Evolutionary conservation across 306 rosid species (phyloP).

Genomic region (Dalbergia oliveri): DNA sequence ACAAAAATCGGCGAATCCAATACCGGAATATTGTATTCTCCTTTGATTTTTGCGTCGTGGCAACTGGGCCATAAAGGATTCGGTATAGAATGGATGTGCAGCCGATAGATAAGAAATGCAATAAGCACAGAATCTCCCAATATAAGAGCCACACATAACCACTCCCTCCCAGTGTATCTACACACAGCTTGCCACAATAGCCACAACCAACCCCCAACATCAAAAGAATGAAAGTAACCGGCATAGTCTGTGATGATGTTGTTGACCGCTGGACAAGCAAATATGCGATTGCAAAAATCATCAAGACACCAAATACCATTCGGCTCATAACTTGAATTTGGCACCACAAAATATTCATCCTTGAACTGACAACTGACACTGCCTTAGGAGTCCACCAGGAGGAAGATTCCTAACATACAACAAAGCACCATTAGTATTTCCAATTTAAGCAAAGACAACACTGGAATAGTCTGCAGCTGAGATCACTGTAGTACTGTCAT

Average conservation of each 20-base stretch:
- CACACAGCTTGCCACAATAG: conserved; percentile 77
- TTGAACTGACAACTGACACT: conserved; percentile 58
- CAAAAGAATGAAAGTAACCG: conserved; percentile 74
- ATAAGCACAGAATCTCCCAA: conserved; percentile 74
- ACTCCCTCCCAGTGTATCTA: conserved; percentile 87
- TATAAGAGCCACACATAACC: conserved; percentile 77
- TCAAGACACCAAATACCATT: conserved; percentile 67
- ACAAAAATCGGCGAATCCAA: conserved; percentile 69
- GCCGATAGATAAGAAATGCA: conserved; percentile 71
- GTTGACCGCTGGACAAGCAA: conserved; percentile 70
- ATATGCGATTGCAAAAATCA: conserved; percentile 66
- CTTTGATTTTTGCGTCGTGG: conserved; percentile 44
- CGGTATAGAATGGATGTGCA: conserved; percentile 58
- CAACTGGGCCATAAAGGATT: conserved; percentile 73
- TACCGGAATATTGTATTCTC: conserved; percentile 47
- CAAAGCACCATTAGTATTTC: not conserved
- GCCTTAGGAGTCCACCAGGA: conserved; percentile 83
- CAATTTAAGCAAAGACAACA: conserved; percentile 23
- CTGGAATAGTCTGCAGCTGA: conserved; percentile 26
- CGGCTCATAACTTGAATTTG: conserved; percentile 71
- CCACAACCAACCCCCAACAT: conserved; percentile 79
- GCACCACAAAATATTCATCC: conserved; percentile 59
- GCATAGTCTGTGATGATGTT: conserved; percentile 71
- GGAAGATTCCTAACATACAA: conserved; percentile 57
- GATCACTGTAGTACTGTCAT: conserved; percentile 7